A percentile compares a stretch with the other conserved stretches of the same genome.
Conservation (phyloP, 768 basidiomycete species). For the Tephrocybe rancida region DNA sequence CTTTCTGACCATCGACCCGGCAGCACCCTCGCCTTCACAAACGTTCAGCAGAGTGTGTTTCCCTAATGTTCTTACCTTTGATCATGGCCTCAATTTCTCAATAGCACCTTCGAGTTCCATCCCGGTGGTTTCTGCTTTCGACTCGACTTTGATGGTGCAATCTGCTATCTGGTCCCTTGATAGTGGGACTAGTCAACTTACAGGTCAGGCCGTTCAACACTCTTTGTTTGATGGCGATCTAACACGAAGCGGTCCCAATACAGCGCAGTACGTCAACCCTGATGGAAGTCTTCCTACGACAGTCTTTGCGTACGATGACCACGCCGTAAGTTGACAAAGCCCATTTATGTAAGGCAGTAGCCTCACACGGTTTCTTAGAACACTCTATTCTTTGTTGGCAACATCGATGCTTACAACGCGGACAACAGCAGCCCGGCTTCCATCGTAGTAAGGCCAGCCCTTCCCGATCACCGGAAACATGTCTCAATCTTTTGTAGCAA, state of each 20-base stretch:
- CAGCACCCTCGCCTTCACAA: slow-evolving; percentile 37
- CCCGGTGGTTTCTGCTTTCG: slow-evolving; percentile 26
- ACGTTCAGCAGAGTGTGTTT: slow-evolving; percentile 36
- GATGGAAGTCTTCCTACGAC: slow-evolving; percentile 41
- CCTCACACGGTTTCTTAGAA: slow-evolving; percentile 25
- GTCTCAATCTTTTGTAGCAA: slow-evolving; percentile 11
- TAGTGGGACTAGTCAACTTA: slow-evolving; percentile 36
- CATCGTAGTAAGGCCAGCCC: slow-evolving; percentile 33
- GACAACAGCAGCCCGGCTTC: slow-evolving; percentile 30
- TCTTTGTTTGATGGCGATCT: neutral
- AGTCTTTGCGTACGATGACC: slow-evolving; percentile 39
- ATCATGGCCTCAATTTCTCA: neutral
- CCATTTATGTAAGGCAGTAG: neutral
- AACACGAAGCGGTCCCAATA: neutral
- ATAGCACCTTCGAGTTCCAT: slow-evolving; percentile 34
- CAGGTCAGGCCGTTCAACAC: slow-evolving; percentile 29
- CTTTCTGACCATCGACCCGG: neutral
- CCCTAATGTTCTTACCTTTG: neutral
- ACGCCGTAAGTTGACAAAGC: slow-evolving; percentile 22
- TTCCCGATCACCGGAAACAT: neutral
- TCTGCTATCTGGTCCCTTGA: slow-evolving; percentile 52
- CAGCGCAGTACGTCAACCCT: slow-evolving; percentile 50
- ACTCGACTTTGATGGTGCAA: slow-evolving; percentile 29
- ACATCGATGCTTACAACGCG: slow-evolving; percentile 41
- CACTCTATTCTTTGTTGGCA: slow-evolving; percentile 44